Conservation (phyloP, 805 yeast species). For the Zygosaccharomyces pseudorouxii region DNA sequence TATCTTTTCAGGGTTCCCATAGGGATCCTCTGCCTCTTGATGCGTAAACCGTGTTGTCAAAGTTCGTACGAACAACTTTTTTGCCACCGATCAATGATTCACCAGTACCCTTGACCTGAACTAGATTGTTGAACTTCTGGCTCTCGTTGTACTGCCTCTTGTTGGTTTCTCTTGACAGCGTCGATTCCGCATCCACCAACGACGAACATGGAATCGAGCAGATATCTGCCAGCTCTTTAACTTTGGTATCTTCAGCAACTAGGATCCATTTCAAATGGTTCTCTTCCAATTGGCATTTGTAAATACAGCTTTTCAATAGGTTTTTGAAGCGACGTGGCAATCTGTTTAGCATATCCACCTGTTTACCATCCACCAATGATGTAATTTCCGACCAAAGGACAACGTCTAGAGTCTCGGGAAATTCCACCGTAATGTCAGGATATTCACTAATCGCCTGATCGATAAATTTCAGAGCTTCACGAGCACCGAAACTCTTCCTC, state of each 20-base stretch:
- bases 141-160: slow-evolving; percentile 23
- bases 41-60: slow-evolving; percentile 49
- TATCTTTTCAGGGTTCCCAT: slow-evolving; percentile 47
- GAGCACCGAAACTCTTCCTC: slow-evolving; percentile 57
- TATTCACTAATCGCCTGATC: slow-evolving; percentile 37
- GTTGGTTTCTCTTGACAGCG: slow-evolving; percentile 24
- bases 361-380: slow-evolving; percentile 10
- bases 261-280: slow-evolving; percentile 48
- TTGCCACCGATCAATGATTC: slow-evolving; percentile 28
- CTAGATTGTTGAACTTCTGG: slow-evolving; percentile 23
- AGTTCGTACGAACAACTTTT: slow-evolving; percentile 40
- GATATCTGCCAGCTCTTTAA: slow-evolving; percentile 52
- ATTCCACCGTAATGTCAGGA: slow-evolving; percentile 41
- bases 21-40: slow-evolving; percentile 57
- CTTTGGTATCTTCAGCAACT: slow-evolving; percentile 56
- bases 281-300: slow-evolving; percentile 45
- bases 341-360: slow-evolving; percentile 15
- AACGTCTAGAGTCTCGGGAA: slow-evolving; percentile 38
- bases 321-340: slow-evolving; percentile 52
- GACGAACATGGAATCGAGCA: slow-evolving; percentile 46
- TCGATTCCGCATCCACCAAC: slow-evolving; percentile 28
- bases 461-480: slow-evolving; percentile 59
- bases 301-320: slow-evolving; percentile 54
- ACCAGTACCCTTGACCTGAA: slow-evolving; percentile 22
- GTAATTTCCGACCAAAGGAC: slow-evolving; percentile 27